Evolutionary conservation across 2,329 filamentous ascomycete species (phyloP).

Genomic region (Botrytis medusae): DNA sequence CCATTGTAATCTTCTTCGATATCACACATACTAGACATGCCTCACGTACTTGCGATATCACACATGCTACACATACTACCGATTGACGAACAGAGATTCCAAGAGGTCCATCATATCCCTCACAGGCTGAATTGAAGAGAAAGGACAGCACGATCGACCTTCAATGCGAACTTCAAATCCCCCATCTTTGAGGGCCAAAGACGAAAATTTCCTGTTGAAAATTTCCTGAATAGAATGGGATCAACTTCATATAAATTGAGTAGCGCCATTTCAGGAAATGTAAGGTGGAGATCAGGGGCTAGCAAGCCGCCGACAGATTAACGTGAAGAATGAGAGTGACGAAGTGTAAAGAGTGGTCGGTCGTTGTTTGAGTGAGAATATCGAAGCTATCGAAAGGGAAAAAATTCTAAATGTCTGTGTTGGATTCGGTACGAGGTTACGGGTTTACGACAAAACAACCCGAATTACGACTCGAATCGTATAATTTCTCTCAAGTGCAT

Average conservation of each 20-base stretch:
- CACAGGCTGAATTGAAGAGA: not conserved
- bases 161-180: not conserved
- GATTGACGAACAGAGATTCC: not conserved
- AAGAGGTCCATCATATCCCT: not conserved
- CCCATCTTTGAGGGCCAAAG: not conserved
- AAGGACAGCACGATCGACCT: not conserved
- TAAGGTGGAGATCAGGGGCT: slow-evolving; percentile 2
- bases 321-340: not conserved
- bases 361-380: not conserved
- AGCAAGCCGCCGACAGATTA: not conserved
- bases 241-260: not conserved
- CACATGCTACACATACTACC: not conserved
- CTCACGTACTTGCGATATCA: not conserved
- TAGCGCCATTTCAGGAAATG: not conserved
- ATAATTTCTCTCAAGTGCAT: not conserved
- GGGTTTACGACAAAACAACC: not conserved
- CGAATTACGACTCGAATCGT: not conserved
- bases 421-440: no score
- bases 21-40: not conserved
- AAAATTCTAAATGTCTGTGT: not conserved
- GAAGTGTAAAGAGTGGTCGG: not conserved
- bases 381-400: not conserved
- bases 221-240: not conserved
- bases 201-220: not conserved
- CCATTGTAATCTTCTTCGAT: not conserved